These are phyloP conservation scores for Aspergillus glaucus DNA, from an alignment of 2,329 filamentous ascomycete genomes.

Conservation along the genomic window DNA sequence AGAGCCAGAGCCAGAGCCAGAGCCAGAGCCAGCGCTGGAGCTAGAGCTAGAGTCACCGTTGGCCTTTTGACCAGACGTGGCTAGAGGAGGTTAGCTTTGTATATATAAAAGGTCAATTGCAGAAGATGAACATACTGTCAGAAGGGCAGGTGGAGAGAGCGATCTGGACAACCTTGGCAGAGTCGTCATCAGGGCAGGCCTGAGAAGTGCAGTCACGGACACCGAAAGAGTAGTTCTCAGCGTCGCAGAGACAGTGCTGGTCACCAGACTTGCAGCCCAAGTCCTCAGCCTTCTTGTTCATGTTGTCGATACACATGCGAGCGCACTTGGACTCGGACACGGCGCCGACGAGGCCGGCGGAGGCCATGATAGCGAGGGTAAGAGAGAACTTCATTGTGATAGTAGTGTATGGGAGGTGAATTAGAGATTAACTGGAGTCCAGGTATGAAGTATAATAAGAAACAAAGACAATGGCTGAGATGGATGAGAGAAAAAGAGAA, in stretches of 20 bases:
- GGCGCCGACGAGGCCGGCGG: conserved; percentile 19
- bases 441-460: background rate
- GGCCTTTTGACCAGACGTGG: conserved; percentile 7
- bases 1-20: background rate
- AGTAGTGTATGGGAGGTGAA: background rate
- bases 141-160: conserved; percentile 32
- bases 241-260: conserved; percentile 36
- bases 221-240: conserved; percentile 37
- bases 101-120: background rate
- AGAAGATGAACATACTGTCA: conserved; percentile 11
- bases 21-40: conserved; percentile 2
- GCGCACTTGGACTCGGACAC: conserved; percentile 24
- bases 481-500: background rate
- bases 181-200: conserved; percentile 37
- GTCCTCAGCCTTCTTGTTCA: conserved; percentile 33
- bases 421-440: background rate
- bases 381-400: conserved; percentile 29
- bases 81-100: background rate
- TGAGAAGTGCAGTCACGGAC: conserved; percentile 42
- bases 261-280: conserved; percentile 37
- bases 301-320: conserved; percentile 39
- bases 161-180: conserved; percentile 24
- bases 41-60: conserved; percentile 5
- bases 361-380: conserved; percentile 24
- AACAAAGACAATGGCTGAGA: background rate